Conservation (phyloP, 306 rosid species). For the Datisca glomerata region DNA sequence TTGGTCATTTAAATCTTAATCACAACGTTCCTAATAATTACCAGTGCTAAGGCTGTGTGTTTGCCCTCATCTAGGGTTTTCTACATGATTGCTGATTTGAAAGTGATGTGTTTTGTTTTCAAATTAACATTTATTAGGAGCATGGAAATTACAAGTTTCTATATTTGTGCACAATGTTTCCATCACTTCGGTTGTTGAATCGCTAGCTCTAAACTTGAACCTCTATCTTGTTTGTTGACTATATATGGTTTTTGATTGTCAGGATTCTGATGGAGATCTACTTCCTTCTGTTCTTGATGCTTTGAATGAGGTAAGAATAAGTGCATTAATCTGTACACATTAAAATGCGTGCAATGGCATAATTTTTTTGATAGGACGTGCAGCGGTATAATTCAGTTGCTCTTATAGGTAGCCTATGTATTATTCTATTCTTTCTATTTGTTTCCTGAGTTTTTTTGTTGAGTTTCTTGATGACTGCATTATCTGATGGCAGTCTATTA, state of each 20-base stretch:
- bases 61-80: too few relatives aligned
- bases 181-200: conserved; percentile 4
- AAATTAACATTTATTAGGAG: too few relatives aligned
- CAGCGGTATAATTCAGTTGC: too few relatives aligned
- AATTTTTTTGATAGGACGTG: too few relatives aligned
- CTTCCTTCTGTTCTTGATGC: conserved; percentile 93
- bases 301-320: conserved; percentile 61
- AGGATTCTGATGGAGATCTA: conserved; percentile 94
- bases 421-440: background rate
- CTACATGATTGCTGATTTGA: too few relatives aligned
- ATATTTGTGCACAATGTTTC: conserved; percentile 1
- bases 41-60: too few relatives aligned
- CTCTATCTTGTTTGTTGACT: conserved; percentile 11
- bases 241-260: conserved; percentile 8
- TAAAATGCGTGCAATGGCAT: too few relatives aligned
- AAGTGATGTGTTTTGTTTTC: too few relatives aligned
- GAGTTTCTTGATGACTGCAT: background rate
- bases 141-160: too few relatives aligned
- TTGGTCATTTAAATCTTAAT: too few relatives aligned
- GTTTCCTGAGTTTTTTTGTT: background rate
- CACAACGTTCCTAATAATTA: too few relatives aligned
- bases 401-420: too few relatives aligned
- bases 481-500: conserved; percentile 1
- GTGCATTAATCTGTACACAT: conserved; percentile 1
- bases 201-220: conserved; percentile 3